Base-by-base conservation (phyloP, 768 basidiomycete genomes). In the Cyclocybe aegerita region DNA sequence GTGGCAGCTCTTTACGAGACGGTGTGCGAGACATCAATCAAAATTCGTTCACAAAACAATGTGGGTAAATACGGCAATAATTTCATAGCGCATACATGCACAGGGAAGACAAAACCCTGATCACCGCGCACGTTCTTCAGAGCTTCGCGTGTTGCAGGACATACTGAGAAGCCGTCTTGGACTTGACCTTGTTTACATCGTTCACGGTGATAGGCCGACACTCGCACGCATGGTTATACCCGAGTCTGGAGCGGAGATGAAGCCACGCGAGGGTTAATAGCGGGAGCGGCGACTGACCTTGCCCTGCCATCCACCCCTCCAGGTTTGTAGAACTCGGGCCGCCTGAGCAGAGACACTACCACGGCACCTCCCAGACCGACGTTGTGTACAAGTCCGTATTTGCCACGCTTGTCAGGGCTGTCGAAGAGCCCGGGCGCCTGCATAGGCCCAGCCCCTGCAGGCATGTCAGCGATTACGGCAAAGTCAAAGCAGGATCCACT, bases 381-480 rank as follows among this genome's bases (percentile, higher is more conserved):
- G 61, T 94, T 93, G 56, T 93, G 91, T 7, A 89, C 83, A 9
- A 94, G 73, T 3, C 88, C 90, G 55, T 79, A 90, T 67, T 90
- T 91, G 2, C 89, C 87, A 30, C 84, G 82, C 57, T 75, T 74
- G 62, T 90, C 88, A 1, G 73, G 38, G 4, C 59, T 71, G 49
- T 82, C 74, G 56, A 90, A 88, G 39, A 90, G 73, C 7, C 81
- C 83, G 1, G 83, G 81, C 2, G 81, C 86, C 70, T 91, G 90
- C 88, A 91, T 89, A 23, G 86, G 86, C 31, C 90, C 90, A 4
- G 89, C 86, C 89, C 87, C 88, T 87, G 54, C 12, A 35, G 34
- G 39, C 1, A 30, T 34, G 34, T 30, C 34, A 7, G 23, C 39
- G 32, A 29, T 34, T 43, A 11, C 29, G n/a, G 35, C 39, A 23